Evolutionary conservation across 768 basidiomycete genomes (phyloP).

Genomic region (Naganishia vishniacii): DNA sequence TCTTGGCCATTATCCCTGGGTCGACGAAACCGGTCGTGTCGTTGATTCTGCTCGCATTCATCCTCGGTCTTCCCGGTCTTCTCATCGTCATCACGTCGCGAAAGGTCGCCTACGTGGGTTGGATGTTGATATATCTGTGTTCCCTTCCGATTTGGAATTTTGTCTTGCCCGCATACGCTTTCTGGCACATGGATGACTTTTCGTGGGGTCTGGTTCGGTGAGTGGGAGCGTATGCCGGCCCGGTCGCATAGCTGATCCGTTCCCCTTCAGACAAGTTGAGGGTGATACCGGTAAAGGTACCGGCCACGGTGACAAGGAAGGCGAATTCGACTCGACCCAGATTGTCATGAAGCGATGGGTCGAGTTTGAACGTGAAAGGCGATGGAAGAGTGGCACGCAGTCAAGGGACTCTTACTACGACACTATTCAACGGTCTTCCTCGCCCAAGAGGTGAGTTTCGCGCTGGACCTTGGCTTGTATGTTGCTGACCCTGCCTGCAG

Average conservation of each 20-base stretch:
- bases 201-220: slow-evolving; percentile 34
- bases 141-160: slow-evolving; percentile 98
- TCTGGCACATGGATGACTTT: slow-evolving; percentile 97
- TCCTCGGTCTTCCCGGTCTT: slow-evolving; percentile 90
- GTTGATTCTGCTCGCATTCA: slow-evolving; percentile 83
- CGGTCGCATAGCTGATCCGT: neutral
- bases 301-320: slow-evolving; percentile 85
- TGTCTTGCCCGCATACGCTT: slow-evolving; percentile 88
- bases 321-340: slow-evolving; percentile 90
- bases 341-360: slow-evolving; percentile 99
- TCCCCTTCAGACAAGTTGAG: slow-evolving; percentile 57
- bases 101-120: slow-evolving; percentile 88
- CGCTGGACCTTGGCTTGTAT: neutral
- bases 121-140: slow-evolving; percentile 91
- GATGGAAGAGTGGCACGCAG: slow-evolving; percentile 81
- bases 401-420: slow-evolving; percentile 74
- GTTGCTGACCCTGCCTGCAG: neutral
- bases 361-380: slow-evolving; percentile 90
- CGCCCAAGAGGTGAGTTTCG: slow-evolving; percentile 57
- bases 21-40: slow-evolving; percentile 64
- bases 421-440: slow-evolving; percentile 47
- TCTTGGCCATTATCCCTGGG: slow-evolving; percentile 76
- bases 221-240: neutral
- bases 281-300: slow-evolving; percentile 79
- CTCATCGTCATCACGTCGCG: slow-evolving; percentile 93